These are phyloP conservation scores for Theileria equi DNA, from an alignment of 169 alveolate species.

Conservation along the genomic window DNA sequence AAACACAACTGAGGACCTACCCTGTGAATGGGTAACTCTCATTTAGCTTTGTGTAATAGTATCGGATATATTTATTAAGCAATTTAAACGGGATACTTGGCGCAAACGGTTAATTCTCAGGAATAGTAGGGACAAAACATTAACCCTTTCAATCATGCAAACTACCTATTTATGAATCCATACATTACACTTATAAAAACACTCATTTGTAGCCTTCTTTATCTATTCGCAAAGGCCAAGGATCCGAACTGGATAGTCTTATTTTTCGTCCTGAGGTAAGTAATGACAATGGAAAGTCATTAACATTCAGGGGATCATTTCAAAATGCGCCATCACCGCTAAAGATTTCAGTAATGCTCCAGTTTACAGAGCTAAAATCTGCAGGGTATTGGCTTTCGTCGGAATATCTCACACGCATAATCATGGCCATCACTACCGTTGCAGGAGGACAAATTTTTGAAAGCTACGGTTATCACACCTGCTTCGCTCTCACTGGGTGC, in stretches of 20 bases:
- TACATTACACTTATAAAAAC: not conserved
- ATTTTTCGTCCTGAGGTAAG: slow-evolving; percentile 30
- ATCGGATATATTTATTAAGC: too few relatives aligned
- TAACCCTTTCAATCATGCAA: too few relatives aligned
- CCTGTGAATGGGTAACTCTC: too few relatives aligned
- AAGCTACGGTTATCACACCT: slow-evolving; percentile 31
- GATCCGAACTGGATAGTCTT: slow-evolving; percentile 8
- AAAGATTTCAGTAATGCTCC: slow-evolving; percentile 41
- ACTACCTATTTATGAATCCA: too few relatives aligned
- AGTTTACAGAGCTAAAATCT: slow-evolving; percentile 26
- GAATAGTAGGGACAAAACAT: too few relatives aligned
- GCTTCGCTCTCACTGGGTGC: slow-evolving; percentile 50
- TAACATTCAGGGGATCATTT: slow-evolving; percentile 16
- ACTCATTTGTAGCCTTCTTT: slow-evolving; percentile 4
- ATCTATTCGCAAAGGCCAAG: slow-evolving; percentile 7
- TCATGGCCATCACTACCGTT: slow-evolving; percentile 30
- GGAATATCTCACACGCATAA: slow-evolving; percentile 33
- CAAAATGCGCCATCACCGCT: slow-evolving; percentile 57
- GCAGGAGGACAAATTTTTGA: slow-evolving; percentile 42
- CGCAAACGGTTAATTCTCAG: too few relatives aligned
- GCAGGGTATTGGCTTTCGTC: slow-evolving; percentile 62
- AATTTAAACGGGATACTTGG: too few relatives aligned
- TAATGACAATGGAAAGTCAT: not conserved
- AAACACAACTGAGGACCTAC: too few relatives aligned
- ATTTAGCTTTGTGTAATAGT: too few relatives aligned